Percentiles rank a stretch among this genome's conserved stretches.
phyloP scores from a whole-genome alignment of 1,284 basidiomycete species.

The Psilocybe mexicana region DNA sequence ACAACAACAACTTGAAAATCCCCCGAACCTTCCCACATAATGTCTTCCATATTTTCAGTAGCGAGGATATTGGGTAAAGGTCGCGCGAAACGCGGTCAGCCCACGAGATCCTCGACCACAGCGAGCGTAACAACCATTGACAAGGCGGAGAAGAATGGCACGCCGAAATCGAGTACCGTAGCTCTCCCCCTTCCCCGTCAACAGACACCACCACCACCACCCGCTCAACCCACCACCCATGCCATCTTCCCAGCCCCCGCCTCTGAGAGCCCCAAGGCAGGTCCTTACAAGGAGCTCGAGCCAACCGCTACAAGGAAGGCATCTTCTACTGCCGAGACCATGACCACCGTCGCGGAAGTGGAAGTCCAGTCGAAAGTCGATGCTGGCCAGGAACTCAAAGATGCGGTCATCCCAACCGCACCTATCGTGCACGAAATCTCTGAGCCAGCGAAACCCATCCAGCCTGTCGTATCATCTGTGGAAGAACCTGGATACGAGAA shows the following conservation, averaged over 20 bases:
- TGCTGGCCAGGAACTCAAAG: background rate
- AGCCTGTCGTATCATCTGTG: background rate
- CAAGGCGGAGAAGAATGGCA: constrained; percentile 8
- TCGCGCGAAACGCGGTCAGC: constrained; percentile 14
- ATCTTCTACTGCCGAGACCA: background rate
- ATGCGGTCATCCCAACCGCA: background rate
- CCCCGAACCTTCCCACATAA: background rate
- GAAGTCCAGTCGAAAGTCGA: background rate
- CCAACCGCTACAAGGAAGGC: background rate
- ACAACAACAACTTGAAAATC: background rate
- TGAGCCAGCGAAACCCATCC: constrained; percentile 1
- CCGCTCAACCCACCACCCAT: too few species aligned
- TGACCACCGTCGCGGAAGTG: background rate
- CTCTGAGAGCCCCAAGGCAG: background rate
- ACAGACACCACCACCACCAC: constrained; percentile 1
- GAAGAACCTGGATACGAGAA: constrained; percentile 12
- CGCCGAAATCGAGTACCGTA: background rate
- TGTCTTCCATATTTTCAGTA: constrained; percentile 21
- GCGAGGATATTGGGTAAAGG: constrained; percentile 20
- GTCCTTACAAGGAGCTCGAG: constrained; percentile 4
- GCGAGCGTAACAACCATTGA: background rate
- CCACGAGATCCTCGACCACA: constrained; percentile 3
- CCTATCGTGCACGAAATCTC: background rate
- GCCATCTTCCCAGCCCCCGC: too few species aligned
- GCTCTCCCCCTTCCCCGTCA: background rate